Conservation (phyloP, 73 alveolate genomes). For the Tetrahymena elliotti region DNA sequence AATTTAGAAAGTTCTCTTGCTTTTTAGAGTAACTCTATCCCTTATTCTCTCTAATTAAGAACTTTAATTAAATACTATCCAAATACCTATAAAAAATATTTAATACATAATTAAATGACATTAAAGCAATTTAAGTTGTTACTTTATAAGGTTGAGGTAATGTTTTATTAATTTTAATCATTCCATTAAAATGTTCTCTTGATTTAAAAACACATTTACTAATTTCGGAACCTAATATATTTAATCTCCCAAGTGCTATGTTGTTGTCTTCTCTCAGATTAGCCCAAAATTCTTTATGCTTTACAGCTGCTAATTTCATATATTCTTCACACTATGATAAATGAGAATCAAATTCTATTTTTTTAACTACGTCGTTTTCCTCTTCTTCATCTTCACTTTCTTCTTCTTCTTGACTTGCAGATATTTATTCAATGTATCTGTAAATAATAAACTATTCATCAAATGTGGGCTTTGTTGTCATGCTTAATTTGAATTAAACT, state of each 20-base stretch:
- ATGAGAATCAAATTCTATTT: constrained; percentile 13
- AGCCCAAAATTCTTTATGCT: constrained; percentile 26
- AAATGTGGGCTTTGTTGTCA: constrained; percentile 1
- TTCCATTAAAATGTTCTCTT: background rate
- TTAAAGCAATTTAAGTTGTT: too few species aligned
- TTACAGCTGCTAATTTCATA: constrained; percentile 16
- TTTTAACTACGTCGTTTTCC: constrained; percentile 26
- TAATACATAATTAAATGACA: too few species aligned
- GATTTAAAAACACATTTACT: constrained; percentile 1
- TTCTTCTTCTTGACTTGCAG: constrained; percentile 5
- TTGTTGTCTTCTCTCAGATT: constrained; percentile 26
- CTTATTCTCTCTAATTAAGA: background rate
- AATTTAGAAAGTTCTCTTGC: background rate
- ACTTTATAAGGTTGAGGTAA: background rate
- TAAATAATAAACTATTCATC: constrained; percentile 23
- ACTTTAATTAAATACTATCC: background rate
- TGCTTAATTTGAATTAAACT: background rate
- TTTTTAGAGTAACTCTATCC: background rate
- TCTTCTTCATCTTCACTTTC: constrained; percentile 3
- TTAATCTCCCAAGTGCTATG: constrained; percentile 7
- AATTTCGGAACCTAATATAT: constrained; percentile 13
- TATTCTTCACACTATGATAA: background rate
- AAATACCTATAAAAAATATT: background rate
- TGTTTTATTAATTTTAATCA: constrained; percentile 9
- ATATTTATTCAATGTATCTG: constrained; percentile 4